Conservation (phyloP, 306 rosid species). For the Cicer arietinum region DNA sequence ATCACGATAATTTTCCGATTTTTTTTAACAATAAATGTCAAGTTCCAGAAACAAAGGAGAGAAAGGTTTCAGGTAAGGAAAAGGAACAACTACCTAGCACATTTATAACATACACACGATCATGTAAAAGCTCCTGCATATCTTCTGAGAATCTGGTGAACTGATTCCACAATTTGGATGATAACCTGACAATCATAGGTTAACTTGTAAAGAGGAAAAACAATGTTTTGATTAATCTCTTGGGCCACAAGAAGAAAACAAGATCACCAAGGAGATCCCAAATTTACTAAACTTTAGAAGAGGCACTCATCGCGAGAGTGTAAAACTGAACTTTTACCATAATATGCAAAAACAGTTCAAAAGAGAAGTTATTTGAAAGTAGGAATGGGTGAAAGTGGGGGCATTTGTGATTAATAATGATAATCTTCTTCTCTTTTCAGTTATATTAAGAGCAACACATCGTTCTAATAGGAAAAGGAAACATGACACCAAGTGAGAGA, state of each 20-base stretch:
- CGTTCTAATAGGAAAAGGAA: conserved; percentile 16
- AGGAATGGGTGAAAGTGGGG: conserved; percentile 23
- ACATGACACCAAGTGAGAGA: conserved; percentile 21
- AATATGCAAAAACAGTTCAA: not conserved
- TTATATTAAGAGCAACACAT: not conserved
- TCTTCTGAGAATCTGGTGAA: conserved; percentile 66
- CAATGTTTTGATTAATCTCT: conserved; percentile 32
- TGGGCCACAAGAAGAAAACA: conserved; percentile 37
- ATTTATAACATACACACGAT: conserved; percentile 80
- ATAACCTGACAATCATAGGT: conserved; percentile 54
- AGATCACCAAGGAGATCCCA: conserved; percentile 7
- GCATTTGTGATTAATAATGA: conserved; percentile 15
- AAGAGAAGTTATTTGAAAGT: conserved; percentile 11
- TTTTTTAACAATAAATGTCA: conserved; percentile 2
- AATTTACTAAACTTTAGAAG: conserved; percentile 26
- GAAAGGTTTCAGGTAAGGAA: conserved; percentile 28
- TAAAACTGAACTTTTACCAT: conserved; percentile 25
- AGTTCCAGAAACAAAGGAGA: conserved; percentile 33
- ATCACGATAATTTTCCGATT: conserved; percentile 6
- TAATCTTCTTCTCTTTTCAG: not conserved
- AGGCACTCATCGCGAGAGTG: conserved; percentile 1
- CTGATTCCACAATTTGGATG: conserved; percentile 56
- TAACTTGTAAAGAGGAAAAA: conserved; percentile 17
- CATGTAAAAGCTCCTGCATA: conserved; percentile 70
- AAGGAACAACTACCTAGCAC: conserved; percentile 67